Conservation (phyloP, 2,329 filamentous ascomycete species). For the Geosmithia flava region DNA sequence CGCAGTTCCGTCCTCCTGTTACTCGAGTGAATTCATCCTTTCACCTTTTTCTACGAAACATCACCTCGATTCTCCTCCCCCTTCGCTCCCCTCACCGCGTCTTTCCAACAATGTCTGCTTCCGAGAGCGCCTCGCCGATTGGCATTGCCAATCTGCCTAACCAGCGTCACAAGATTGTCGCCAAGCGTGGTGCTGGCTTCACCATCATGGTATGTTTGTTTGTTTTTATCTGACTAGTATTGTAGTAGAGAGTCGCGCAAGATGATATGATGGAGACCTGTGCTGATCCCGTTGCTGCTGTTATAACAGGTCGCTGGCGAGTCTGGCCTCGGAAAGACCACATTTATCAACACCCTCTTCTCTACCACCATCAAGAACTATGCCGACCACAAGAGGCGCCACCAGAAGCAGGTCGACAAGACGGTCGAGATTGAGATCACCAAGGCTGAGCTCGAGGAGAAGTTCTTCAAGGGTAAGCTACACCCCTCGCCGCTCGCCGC, state of each 20-base stretch:
- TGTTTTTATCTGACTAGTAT: neutral
- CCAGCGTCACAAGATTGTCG: constrained; percentile 65
- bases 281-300: constrained; percentile 4
- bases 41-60: neutral
- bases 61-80: neutral
- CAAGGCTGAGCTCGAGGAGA: constrained; percentile 99
- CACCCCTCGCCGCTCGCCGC: neutral
- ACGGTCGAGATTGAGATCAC: constrained; percentile 99
- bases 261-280: neutral
- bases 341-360: constrained; percentile 99
- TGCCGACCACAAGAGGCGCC: constrained; percentile 97
- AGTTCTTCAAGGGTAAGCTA: constrained; percentile 94
- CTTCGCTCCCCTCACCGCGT: constrained; percentile 3
- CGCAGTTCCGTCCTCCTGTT: neutral
- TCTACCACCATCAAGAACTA: constrained; percentile 99
- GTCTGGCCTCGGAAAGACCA: constrained; percentile 97
- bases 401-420: constrained; percentile 99
- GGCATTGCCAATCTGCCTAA: constrained; percentile 65
- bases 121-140: constrained; percentile 55
- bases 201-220: constrained; percentile 78
- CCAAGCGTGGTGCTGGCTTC: constrained; percentile 87
- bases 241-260: too few relatives aligned
- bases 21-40: neutral
- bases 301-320: constrained; percentile 77
- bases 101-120: constrained; percentile 39